phyloP scores from a whole-genome alignment of 2,329 filamentous ascomycete genomes.

The Sordariomycetes sp. region DNA sequence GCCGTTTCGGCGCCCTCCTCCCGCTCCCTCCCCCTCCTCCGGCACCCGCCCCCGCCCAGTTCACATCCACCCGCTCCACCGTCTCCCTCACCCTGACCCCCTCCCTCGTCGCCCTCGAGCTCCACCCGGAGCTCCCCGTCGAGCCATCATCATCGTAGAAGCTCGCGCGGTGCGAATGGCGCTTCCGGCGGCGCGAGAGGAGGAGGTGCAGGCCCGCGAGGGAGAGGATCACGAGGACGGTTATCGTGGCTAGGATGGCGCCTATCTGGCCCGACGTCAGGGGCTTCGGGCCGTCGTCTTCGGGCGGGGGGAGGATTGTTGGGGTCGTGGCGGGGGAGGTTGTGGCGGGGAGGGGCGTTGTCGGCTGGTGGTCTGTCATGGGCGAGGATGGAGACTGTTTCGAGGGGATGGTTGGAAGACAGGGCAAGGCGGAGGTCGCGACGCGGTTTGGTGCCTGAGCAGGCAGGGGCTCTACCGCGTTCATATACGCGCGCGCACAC shows the following conservation, averaged over 20 bases:
- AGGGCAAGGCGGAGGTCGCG: no score
- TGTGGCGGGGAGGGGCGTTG: not conserved
- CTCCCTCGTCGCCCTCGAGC: not conserved
- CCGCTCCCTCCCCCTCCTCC: not conserved
- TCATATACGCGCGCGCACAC: no score
- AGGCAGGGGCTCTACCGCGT: no score
- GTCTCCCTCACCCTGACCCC: not conserved
- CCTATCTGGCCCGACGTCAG: conserved; percentile 26
- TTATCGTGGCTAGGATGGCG: conserved; percentile 26
- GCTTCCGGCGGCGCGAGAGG: not conserved
- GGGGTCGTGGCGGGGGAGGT: conserved; percentile 8
- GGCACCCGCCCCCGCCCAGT: not conserved
- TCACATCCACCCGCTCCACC: not conserved
- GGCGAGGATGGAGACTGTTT: no score
- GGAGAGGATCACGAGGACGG: conserved; percentile 23
- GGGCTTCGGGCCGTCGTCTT: conserved; percentile 7
- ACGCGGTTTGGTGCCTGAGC: no score
- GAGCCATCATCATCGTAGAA: not conserved
- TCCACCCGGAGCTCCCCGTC: not conserved
- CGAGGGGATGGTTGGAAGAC: no score
- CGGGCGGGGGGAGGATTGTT: conserved; percentile 5
- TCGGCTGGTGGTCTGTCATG: no score
- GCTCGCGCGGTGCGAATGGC: not conserved
- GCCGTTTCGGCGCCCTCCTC: not conserved
- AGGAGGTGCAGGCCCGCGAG: conserved; percentile 13